A percentile compares a stretch with the other conserved stretches of the same genome.
Conservation (phyloP, 495 filamentous ascomycete genomes). For the Aspergillus diversus region DNA sequence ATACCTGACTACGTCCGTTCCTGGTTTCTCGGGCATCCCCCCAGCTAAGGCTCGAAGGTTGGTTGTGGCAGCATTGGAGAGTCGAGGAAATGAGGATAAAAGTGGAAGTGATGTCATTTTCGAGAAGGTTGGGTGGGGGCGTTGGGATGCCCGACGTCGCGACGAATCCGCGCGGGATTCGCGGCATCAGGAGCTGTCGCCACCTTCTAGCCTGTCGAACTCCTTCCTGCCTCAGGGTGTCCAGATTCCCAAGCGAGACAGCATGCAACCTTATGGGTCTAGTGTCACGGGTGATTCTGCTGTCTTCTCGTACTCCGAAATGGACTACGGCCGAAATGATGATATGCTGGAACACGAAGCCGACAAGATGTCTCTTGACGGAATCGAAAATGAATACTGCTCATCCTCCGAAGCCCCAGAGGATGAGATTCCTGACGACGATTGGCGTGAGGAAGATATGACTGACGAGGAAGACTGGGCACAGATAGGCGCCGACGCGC, state of each 20-base stretch:
- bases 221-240: constrained; percentile 58
- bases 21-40: constrained; percentile 88
- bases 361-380: constrained; percentile 95
- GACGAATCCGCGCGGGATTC: constrained; percentile 62
- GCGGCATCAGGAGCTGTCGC: constrained; percentile 38
- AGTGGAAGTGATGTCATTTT: constrained; percentile 82
- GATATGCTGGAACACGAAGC: constrained; percentile 85
- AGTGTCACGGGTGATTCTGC: constrained; percentile 72
- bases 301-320: constrained; percentile 72
- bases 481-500: constrained; percentile 80
- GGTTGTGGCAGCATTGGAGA: constrained; percentile 82
- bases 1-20: constrained; percentile 87
- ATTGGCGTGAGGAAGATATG: constrained; percentile 73
- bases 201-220: constrained; percentile 57
- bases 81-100: constrained; percentile 65
- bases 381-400: constrained; percentile 64
- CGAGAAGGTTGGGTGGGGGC: constrained; percentile 96
- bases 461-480: constrained; percentile 99
- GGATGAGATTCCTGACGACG: constrained; percentile 65
- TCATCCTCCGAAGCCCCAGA: constrained; percentile 74
- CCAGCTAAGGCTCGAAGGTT: constrained; percentile 89
- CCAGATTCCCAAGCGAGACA: constrained; percentile 64
- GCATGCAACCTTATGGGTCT: constrained; percentile 53
- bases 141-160: constrained; percentile 83
- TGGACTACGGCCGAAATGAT: constrained; percentile 50